Percentiles rank a stretch among this genome's conserved stretches.
phyloP scores from a whole-genome alignment of 129 eudicot species.

The Escallonia herrerae region DNA sequence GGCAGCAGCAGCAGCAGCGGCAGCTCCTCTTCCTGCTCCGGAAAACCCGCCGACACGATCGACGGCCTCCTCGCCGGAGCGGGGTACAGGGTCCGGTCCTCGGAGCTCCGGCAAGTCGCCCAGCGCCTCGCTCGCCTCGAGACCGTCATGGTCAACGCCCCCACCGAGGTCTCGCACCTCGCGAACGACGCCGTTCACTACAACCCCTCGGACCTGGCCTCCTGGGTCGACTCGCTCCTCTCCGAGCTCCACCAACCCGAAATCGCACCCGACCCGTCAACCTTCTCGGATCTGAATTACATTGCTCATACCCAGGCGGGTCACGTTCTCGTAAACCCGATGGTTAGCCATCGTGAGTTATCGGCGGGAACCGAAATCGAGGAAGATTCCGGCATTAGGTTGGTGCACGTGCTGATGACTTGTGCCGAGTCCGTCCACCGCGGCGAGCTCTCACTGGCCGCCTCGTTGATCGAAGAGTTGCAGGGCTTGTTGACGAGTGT shows the following conservation, averaged over 20 bases:
- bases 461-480: slow-evolving; percentile 43
- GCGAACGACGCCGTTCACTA: slow-evolving; percentile 46
- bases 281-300: slow-evolving; percentile 12
- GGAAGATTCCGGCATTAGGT: slow-evolving; percentile 58
- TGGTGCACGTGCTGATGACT: slow-evolving; percentile 77
- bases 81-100: slow-evolving; percentile 47
- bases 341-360: neutral
- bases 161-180: slow-evolving; percentile 26
- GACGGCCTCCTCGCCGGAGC: slow-evolving; percentile 58
- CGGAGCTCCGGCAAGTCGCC: slow-evolving; percentile 58
- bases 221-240: slow-evolving; percentile 61
- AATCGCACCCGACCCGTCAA: slow-evolving; percentile 3
- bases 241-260: slow-evolving; percentile 37
- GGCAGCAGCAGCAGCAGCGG: slow-evolving; percentile 24
- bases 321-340: no score
- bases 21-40: slow-evolving; percentile 35
- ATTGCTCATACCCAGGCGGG: slow-evolving; percentile 1
- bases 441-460: slow-evolving; percentile 57
- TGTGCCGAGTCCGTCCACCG: slow-evolving; percentile 83
- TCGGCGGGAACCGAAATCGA: slow-evolving; percentile 30
- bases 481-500: slow-evolving; percentile 43
- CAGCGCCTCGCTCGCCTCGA: slow-evolving; percentile 46
- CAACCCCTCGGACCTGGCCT: slow-evolving; percentile 58
- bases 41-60: slow-evolving; percentile 27
- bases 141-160: slow-evolving; percentile 38